Conservation (phyloP, 257 asterid genomes). For the Nicotiana obtusifolia region DNA sequence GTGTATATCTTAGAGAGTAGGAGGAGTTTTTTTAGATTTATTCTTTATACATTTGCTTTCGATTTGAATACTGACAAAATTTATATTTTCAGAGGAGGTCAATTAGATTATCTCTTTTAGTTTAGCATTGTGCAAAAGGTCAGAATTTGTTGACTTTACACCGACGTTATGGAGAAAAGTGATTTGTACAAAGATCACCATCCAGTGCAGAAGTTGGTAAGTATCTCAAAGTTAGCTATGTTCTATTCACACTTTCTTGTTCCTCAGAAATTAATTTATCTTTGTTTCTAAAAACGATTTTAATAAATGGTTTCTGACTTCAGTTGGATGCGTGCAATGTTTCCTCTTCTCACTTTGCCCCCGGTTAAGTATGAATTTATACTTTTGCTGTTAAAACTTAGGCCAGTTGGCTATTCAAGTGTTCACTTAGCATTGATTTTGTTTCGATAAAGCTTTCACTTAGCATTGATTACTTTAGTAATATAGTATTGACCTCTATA, state of each 20-base stretch:
- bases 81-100: neutral
- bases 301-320: neutral
- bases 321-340: neutral
- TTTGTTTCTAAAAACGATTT: neutral
- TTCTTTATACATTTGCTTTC: neutral
- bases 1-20: neutral
- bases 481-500: neutral
- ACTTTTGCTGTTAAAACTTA: neutral
- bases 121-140: neutral
- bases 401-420: neutral
- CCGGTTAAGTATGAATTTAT: neutral
- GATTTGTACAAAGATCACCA: neutral
- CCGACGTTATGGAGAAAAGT: neutral
- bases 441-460: neutral
- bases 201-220: neutral
- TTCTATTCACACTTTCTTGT: neutral
- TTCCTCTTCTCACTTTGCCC: neutral
- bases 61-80: neutral
- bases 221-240: constrained; percentile 7
- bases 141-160: neutral
- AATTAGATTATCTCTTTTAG: neutral
- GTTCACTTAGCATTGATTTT: neutral
- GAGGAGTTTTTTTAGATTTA: neutral
- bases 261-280: neutral
- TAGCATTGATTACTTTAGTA: neutral